phyloP scores from a whole-genome alignment of 23 red algal species.

The Gracilaria gracilis region DNA sequence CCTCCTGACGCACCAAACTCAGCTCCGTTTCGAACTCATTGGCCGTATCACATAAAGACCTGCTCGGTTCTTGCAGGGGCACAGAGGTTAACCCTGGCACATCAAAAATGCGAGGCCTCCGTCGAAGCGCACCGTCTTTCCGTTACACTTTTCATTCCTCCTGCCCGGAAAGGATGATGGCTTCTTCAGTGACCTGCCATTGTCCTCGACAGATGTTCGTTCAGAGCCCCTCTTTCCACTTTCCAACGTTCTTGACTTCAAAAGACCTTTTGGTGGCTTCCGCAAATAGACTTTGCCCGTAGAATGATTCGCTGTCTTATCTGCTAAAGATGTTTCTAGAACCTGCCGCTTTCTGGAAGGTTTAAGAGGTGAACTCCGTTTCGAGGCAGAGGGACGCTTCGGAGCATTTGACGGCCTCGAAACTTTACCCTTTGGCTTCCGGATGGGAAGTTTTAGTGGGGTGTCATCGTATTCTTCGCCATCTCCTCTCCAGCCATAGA shows the following conservation, averaged over 20 bases:
- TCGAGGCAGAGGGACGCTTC: background rate
- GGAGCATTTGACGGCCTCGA: too few species aligned
- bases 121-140: background rate
- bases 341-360: background rate
- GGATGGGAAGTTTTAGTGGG: background rate
- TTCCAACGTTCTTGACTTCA: background rate
- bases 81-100: slow-evolving; percentile 3
- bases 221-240: background rate
- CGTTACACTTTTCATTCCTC: background rate
- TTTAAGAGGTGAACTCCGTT: background rate
- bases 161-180: background rate
- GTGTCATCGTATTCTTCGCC: background rate
- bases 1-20: background rate
- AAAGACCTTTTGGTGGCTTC: background rate
- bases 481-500: background rate
- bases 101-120: background rate
- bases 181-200: background rate
- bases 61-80: slow-evolving; percentile 3
- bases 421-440: slow-evolving; percentile 2
- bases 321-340: background rate
- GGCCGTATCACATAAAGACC: background rate
- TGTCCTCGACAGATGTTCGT: background rate
- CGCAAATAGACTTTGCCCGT: background rate
- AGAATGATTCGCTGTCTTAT: background rate
- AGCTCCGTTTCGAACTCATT: slow-evolving; percentile 17